Percentiles rank a stretch among this genome's conserved stretches.
phyloP scores from a whole-genome alignment of 148 eudicot species.

The Rhododendron kiyosumense region DNA sequence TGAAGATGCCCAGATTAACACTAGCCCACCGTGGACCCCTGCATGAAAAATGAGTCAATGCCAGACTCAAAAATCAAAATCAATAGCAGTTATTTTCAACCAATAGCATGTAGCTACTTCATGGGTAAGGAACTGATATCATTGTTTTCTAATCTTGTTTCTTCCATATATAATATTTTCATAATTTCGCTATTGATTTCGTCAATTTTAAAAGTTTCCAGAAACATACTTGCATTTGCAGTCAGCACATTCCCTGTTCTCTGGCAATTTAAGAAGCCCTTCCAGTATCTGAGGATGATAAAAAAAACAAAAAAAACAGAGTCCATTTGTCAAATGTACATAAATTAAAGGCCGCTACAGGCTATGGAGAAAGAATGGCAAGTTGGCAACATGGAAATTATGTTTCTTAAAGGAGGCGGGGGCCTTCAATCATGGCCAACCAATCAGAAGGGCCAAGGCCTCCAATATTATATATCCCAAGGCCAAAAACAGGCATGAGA shows the following conservation, averaged over 20 bases:
- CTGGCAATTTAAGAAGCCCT: conserved; percentile 92
- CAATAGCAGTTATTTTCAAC: neutral
- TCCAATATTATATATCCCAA: neutral
- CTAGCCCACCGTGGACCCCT: conserved; percentile 99
- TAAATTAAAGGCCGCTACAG: neutral
- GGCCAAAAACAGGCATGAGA: neutral
- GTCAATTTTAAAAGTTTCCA: neutral
- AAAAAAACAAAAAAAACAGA: neutral
- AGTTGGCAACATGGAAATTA: neutral
- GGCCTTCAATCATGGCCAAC: neutral
- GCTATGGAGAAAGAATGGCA: neutral
- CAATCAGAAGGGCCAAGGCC: neutral
- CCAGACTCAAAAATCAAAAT: neutral
- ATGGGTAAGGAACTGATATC: neutral
- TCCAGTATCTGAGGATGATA: conserved; percentile 62
- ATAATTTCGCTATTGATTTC: neutral
- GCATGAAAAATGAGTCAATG: conserved; percentile 19
- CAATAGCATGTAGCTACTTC: neutral
- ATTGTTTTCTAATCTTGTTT: conserved; percentile 4
- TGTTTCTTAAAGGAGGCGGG: neutral
- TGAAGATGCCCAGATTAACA: conserved; percentile 91
- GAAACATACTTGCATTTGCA: conserved; percentile 82
- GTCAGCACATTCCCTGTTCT: conserved; percentile 96
- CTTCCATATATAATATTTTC: neutral
- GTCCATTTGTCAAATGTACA: neutral